Percentiles rank a stretch among this genome's conserved stretches.
Evolutionary conservation across 2,329 filamentous ascomycete species (phyloP).

Genomic region (Gnomoniopsis sp.): DNA sequence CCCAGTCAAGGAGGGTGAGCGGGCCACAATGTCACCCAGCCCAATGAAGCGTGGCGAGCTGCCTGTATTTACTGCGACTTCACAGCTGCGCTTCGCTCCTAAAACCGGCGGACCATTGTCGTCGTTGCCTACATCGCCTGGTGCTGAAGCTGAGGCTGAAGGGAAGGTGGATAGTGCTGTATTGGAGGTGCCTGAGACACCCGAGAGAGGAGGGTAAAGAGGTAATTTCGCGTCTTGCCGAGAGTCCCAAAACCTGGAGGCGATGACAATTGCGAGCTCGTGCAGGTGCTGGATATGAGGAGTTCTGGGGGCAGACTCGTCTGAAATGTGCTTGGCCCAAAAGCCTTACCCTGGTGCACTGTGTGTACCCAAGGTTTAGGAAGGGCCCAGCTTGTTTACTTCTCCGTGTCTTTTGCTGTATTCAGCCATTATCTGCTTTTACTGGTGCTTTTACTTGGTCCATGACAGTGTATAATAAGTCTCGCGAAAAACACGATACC

Average conservation of each 20-base stretch:
- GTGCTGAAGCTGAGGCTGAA: constrained; percentile 5
- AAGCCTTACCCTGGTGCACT: neutral
- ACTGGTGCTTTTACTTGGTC: neutral
- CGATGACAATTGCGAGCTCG: too few species aligned
- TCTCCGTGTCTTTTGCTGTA: neutral
- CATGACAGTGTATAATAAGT: neutral
- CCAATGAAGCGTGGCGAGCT: constrained; percentile 36
- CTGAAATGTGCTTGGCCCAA: too few species aligned
- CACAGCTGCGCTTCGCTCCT: constrained; percentile 46
- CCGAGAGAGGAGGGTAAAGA: constrained; percentile 19
- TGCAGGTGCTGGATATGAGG: too few species aligned
- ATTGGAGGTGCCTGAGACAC: constrained; percentile 34
- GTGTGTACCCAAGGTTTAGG: neutral
- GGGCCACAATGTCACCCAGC: constrained; percentile 18
- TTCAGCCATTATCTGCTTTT: neutral
- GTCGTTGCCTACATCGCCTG: too few species aligned
- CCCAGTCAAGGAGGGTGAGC: neutral
- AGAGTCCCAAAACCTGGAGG: too few species aligned
- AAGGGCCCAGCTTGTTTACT: neutral
- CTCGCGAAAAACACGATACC: neutral
- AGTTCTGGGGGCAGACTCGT: too few species aligned
- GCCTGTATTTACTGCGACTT: constrained; percentile 37
- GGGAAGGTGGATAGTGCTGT: constrained; percentile 22
- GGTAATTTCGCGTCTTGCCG: neutral
- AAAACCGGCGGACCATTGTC: constrained; percentile 1